Evolutionary conservation across 768 basidiomycete species (phyloP).

Genomic region (Russula sp.): DNA sequence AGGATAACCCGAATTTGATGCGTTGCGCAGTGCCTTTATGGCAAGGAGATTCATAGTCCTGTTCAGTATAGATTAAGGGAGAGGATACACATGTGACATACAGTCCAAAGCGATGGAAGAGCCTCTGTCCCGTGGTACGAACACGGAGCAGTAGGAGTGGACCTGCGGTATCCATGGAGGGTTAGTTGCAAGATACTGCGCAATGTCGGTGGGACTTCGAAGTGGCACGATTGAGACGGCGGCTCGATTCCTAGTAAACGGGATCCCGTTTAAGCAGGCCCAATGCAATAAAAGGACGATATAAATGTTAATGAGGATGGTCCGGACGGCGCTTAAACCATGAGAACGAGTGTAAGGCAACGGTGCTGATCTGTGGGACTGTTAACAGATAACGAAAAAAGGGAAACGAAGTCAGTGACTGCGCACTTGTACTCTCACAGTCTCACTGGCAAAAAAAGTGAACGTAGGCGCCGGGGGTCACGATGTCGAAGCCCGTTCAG

Average conservation of each 20-base stretch:
- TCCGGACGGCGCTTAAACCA: neutral
- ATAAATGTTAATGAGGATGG: neutral
- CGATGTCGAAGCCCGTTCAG: neutral
- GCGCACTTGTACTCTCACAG: neutral
- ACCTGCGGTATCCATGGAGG: conserved; percentile 21
- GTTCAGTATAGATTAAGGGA: neutral
- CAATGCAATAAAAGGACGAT: neutral
- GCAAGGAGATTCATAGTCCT: neutral
- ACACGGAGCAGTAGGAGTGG: conserved; percentile 29
- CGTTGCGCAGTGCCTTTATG: conserved; percentile 72
- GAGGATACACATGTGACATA: conserved; percentile 35
- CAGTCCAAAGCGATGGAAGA: conserved; percentile 75
- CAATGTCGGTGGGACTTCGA: neutral
- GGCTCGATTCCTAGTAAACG: neutral
- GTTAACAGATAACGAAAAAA: neutral
- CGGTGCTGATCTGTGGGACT: neutral
- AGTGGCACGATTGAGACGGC: neutral
- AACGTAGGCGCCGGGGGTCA: neutral
- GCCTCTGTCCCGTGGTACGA: conserved; percentile 37
- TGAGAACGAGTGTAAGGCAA: neutral
- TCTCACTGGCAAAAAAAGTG: neutral
- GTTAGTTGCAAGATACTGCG: neutral
- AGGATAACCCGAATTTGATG: conserved; percentile 88
- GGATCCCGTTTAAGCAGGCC: neutral
- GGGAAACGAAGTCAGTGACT: neutral